These are phyloP conservation scores for Phytophthora constricta DNA, from an alignment of 352 stramenopile genomes.

Conservation along the genomic window DNA sequence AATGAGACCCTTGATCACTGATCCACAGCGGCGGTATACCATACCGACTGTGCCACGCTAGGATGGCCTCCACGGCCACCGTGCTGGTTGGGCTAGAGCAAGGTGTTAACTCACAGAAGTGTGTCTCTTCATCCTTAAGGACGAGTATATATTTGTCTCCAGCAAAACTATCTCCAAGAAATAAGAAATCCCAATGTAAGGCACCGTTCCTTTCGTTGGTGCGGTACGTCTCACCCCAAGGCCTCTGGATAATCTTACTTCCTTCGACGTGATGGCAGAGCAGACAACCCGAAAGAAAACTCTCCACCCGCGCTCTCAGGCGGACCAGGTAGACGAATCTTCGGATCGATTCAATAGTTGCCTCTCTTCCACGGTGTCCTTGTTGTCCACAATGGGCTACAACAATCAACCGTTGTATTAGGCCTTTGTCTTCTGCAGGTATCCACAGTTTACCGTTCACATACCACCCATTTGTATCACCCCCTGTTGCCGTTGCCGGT, in stretches of 20 bases:
- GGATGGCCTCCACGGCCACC: background rate
- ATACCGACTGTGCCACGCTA: constrained; percentile 10
- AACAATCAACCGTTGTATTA: constrained; percentile 9
- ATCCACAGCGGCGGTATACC: constrained; percentile 22
- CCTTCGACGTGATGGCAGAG: constrained; percentile 19
- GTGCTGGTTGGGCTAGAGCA: constrained; percentile 2
- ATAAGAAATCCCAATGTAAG: constrained; percentile 17
- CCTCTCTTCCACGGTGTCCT: constrained; percentile 4
- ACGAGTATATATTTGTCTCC: constrained; percentile 16
- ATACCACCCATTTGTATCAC: constrained; percentile 6
- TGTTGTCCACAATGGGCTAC: constrained; percentile 11
- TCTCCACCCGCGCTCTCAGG: constrained; percentile 6
- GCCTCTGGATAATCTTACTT: constrained; percentile 14
- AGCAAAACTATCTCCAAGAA: constrained; percentile 11
- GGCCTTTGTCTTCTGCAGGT: background rate
- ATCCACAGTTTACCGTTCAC: constrained; percentile 11
- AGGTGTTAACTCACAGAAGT: constrained; percentile 9
- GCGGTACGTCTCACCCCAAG: constrained; percentile 16
- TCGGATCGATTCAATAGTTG: background rate
- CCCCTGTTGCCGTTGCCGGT: background rate
- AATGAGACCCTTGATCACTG: constrained; percentile 29
- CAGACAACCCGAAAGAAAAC: constrained; percentile 6
- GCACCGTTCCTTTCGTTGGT: constrained; percentile 21
- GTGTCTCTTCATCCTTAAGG: constrained; percentile 20
- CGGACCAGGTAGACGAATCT: background rate